Base-by-base conservation (phyloP, 306 rosid species). In the Senna tora region DNA sequence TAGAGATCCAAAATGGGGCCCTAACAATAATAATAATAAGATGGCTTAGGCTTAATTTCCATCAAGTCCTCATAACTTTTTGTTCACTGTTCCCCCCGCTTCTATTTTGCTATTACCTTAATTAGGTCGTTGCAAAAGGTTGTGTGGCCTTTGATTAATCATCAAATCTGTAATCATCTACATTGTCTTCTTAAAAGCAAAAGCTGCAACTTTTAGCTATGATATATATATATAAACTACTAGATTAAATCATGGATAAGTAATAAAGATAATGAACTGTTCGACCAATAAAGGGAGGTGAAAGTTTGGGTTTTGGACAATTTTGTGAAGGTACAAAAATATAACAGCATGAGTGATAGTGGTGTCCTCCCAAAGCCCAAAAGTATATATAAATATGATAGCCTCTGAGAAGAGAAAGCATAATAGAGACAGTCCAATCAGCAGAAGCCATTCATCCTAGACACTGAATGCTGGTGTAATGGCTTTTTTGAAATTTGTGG, bases 1-100 rank as follows among this genome's bases (percentile, higher is more conserved):
- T 12, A 85, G 93, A 76, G 85, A 85, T 81, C 98, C 98, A 16
- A 78, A 60, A 66, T 90, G 98, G 96, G 75, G 62, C 20, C 79
- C 86, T 66, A 74, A 25, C 3, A 25, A 67, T 65, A 78, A 71
- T 66, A 74, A 25, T 25, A 25, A 67, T 65, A 78, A 71, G n/a
- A 59, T 59, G 72, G 56, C 36, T 71, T 77, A n/a, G 56, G n/a
- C n/a, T 61, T 61, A 43, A 39, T 28, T 9, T 69, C 28, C 53
- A 30, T 22, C 60, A 47, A 28, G 10, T 9, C 39, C 17, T 46
- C 19, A 17, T 25, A 45, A 32, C 66, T 32, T 63, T 73, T 34
- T 32, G 47, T 22, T 65, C 30, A 30, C 17, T 8, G 20, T 19
- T 71, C 33, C 60, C 12, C 46, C 4, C 30, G 16, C 25, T 58